Evolutionary conservation across 768 basidiomycete species (phyloP).

Genomic region (Psilocybe cubensis): DNA sequence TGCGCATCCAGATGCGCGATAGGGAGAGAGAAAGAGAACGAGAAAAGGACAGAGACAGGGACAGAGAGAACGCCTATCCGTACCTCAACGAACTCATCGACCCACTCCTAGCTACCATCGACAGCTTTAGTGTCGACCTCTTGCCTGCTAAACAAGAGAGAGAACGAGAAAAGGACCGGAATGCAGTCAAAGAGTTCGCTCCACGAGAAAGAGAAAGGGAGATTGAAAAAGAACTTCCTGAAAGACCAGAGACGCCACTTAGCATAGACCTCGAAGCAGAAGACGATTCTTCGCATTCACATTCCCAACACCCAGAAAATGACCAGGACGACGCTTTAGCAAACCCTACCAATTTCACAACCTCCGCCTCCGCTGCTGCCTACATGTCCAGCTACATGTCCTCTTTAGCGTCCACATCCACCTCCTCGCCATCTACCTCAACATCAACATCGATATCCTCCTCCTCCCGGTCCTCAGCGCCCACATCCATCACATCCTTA

Average conservation of each 20-base stretch:
- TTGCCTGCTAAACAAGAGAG: too few relatives aligned
- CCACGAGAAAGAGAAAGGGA: too few relatives aligned
- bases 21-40: too few relatives aligned
- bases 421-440: too few relatives aligned
- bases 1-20: conserved; percentile 24
- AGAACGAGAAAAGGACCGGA: too few relatives aligned
- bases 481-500: too few relatives aligned
- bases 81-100: conserved; percentile 28
- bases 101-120: conserved; percentile 21
- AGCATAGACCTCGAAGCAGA: conserved; percentile 28
- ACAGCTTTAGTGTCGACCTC: conserved; percentile 9
- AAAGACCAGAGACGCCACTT: conserved; percentile 31
- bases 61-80: conserved; percentile 27
- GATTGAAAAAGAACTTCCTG: conserved; percentile 24
- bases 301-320: not conserved
- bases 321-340: not conserved
- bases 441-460: too few relatives aligned
- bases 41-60: too few relatives aligned
- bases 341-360: not conserved
- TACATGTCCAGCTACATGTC: too few relatives aligned
- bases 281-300: conserved; percentile 5
- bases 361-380: not conserved
- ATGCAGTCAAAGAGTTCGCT: too few relatives aligned
- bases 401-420: too few relatives aligned
- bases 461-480: too few relatives aligned